Conservation (phyloP, 2,329 filamentous ascomycete genomes). For the Ilyonectria destructans region DNA sequence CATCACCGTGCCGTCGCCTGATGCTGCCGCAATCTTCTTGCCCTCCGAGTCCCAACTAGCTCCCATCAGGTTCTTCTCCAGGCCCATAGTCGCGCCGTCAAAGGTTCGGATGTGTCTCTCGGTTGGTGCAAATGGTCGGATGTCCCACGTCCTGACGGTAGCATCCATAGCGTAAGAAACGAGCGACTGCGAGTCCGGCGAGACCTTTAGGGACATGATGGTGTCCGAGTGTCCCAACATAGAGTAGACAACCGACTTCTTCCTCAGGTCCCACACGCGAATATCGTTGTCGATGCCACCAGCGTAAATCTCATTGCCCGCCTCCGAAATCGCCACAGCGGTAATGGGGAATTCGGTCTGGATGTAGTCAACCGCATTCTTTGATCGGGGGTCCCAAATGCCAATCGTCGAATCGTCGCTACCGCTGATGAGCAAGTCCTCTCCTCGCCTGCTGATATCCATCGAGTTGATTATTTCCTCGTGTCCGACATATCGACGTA, state of each 20-base stretch:
- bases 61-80: conserved; percentile 93
- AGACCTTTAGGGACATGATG: conserved; percentile 90
- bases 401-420: conserved; percentile 96
- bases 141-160: conserved; percentile 95
- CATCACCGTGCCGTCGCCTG: conserved; percentile 91
- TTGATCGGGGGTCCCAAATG: conserved; percentile 95
- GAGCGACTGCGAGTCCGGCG: conserved; percentile 91
- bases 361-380: conserved; percentile 89
- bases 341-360: conserved; percentile 95
- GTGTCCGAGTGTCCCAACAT: conserved; percentile 94
- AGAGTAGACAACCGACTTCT: conserved; percentile 89
- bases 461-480: conserved; percentile 96
- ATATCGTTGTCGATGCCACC: conserved; percentile 98
- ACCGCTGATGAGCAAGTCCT: conserved; percentile 91
- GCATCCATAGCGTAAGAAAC: conserved; percentile 95
- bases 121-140: conserved; percentile 92
- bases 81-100: conserved; percentile 88
- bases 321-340: conserved; percentile 90
- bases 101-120: conserved; percentile 90
- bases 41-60: conserved; percentile 93
- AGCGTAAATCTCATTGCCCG: conserved; percentile 95
- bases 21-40: conserved; percentile 89
- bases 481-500: conserved; percentile 92
- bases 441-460: conserved; percentile 90
- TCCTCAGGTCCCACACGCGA: conserved; percentile 96